Percentiles rank a stretch among this genome's conserved stretches.
phyloP scores from a whole-genome alignment of 2,329 filamentous ascomycete species.

The Zymoseptoria passerinii region DNA sequence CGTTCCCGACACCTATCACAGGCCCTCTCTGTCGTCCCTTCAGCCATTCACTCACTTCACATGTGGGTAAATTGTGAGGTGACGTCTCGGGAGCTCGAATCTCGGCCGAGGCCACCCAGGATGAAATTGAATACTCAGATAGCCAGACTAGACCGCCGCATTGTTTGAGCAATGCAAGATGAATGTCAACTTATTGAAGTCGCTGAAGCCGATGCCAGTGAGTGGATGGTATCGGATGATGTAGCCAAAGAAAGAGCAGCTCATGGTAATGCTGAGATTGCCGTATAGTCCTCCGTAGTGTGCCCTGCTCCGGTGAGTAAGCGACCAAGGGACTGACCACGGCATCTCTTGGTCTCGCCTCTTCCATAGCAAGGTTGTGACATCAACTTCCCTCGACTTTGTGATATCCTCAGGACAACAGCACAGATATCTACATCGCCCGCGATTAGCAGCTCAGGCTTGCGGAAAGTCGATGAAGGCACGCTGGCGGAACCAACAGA shows the following conservation, averaged over 20 bases:
- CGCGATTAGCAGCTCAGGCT: neutral
- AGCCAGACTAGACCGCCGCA: neutral
- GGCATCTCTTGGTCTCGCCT: neutral
- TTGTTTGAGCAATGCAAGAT: neutral
- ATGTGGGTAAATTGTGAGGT: neutral
- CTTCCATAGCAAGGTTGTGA: neutral
- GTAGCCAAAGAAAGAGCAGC: neutral
- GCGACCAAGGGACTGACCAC: neutral
- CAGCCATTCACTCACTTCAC: slow-evolving; percentile 15
- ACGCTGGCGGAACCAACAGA: neutral
- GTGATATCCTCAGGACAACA: neutral
- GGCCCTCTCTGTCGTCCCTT: slow-evolving; percentile 24
- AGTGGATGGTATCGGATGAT: neutral
- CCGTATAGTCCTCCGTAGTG: neutral
- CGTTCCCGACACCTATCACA: slow-evolving; percentile 29
- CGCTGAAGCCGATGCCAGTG: neutral
- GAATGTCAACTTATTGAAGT: neutral
- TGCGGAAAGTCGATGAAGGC: neutral
- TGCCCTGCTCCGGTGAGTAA: neutral
- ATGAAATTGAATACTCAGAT: neutral
- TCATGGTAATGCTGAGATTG: neutral
- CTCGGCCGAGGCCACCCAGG: neutral
- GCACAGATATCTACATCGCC: neutral
- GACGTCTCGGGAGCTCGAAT: neutral
- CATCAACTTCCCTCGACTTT: neutral